Evolutionary conservation across 805 yeast species (phyloP).

Genomic region (Candida alai): DNA sequence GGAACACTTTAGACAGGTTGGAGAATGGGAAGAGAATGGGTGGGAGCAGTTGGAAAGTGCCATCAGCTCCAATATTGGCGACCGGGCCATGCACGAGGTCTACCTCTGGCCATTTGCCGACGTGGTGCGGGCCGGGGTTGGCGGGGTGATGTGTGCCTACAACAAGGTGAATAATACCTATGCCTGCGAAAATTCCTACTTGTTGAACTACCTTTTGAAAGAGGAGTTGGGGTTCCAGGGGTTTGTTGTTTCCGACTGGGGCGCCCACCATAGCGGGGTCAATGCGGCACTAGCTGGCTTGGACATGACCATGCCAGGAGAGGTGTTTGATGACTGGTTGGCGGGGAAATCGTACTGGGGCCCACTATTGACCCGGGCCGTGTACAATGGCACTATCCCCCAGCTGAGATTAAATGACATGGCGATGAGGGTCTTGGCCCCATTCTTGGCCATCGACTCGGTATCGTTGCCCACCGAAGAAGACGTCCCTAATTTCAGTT

Average conservation of each 20-base stretch:
- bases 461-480: slow-evolving; percentile 37
- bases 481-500: slow-evolving; percentile 49
- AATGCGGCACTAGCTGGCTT: slow-evolving; percentile 54
- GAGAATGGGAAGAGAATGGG: slow-evolving; percentile 45
- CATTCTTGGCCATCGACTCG: slow-evolving; percentile 46
- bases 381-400: slow-evolving; percentile 53
- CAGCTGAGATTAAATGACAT: slow-evolving; percentile 55
- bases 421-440: slow-evolving; percentile 57
- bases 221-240: slow-evolving; percentile 66
- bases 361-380: slow-evolving; percentile 49
- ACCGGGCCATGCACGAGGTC: slow-evolving; percentile 57
- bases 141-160: slow-evolving; percentile 59
- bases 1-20: slow-evolving; percentile 53
- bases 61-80: slow-evolving; percentile 54
- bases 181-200: slow-evolving; percentile 56
- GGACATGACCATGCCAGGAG: slow-evolving; percentile 68
- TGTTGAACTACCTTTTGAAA: slow-evolving; percentile 52
- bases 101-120: slow-evolving; percentile 69
- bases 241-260: slow-evolving; percentile 65
- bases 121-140: slow-evolving; percentile 56
- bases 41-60: slow-evolving; percentile 42
- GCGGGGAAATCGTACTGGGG: slow-evolving; percentile 57
- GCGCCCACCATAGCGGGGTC: slow-evolving; percentile 59
- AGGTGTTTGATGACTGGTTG: slow-evolving; percentile 49
- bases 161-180: slow-evolving; percentile 54